Evolutionary conservation across 345 rosid genomes (phyloP).

Genomic region (Nasturtium officinale): DNA sequence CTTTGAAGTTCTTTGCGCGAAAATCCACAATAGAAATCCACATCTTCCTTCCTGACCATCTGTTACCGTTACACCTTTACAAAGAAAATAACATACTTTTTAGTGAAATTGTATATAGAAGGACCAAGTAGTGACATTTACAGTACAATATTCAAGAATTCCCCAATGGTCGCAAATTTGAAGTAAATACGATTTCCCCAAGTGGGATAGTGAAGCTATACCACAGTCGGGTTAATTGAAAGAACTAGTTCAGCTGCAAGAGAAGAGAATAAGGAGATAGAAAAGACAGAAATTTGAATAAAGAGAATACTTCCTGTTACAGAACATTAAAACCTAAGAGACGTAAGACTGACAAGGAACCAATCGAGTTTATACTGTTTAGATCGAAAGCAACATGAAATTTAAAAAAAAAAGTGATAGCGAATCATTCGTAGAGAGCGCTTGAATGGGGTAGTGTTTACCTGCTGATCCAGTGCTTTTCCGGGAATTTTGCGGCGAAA

Average conservation of each 20-base stretch:
- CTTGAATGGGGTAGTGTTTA: constrained; percentile 11
- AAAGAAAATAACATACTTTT: neutral
- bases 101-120: neutral
- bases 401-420: neutral
- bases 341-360: neutral
- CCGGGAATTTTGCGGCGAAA: constrained; percentile 52
- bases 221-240: neutral
- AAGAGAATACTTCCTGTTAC: constrained; percentile 27
- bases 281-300: neutral
- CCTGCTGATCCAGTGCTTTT: constrained; percentile 48
- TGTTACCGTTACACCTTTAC: constrained; percentile 30
- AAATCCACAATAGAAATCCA: constrained; percentile 48
- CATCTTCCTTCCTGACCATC: constrained; percentile 56
- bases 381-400: constrained; percentile 24
- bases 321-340: constrained; percentile 36
- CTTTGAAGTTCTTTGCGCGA: constrained; percentile 79
- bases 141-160: constrained; percentile 1
- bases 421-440: constrained; percentile 6
- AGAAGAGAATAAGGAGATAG: neutral
- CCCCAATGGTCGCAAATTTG: constrained; percentile 41
- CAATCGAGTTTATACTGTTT: constrained; percentile 1
- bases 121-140: constrained; percentile 15
- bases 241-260: neutral
- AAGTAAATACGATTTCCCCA: constrained; percentile 15
- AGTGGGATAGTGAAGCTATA: constrained; percentile 3